Base-by-base conservation (phyloP, 371 early-diverging fungal genomes). In the Chytridiales sp. region DNA sequence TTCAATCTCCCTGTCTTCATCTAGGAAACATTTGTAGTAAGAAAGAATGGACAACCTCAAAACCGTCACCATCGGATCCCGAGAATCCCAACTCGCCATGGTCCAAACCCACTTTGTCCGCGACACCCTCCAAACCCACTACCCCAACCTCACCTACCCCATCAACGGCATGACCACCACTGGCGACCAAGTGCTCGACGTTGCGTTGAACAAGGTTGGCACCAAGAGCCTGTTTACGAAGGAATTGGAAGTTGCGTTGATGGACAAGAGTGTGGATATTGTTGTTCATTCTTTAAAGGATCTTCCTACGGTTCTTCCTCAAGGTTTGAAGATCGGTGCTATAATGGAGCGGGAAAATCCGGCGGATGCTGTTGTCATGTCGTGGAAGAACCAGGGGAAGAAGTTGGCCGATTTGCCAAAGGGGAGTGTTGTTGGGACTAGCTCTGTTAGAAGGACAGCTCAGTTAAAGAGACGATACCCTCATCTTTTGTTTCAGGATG, bases 221-320 rank as follows among this genome's bases (percentile, higher is more conserved):
- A 85, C 89, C 58, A 96, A 95, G 66, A 81, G 89, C 0, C 73
- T 97, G 43, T 97, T 97, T 65, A 97, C 97, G 41, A 94, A 94
- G 59, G 97, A 97, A 59, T 81, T 97, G 4, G 94, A 97, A 62
- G 67, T 84, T 0, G 88, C 94, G 4, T 75, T 98, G 34, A 77
- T 78, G 21, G 76, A 82, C n/a, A 68, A 80, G 17, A 62, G 66
- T 19, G 90, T 94, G 11, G 92, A 95, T 71, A 64, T 96, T 35
- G 88, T 96, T 27, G 94, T 95, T 1, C 98, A 98, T 66, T 89
- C 92, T 29, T 79, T 97, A 36, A 98, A 98, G 74, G 98, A 98
- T 70, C 70, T 98, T 47, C 94, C 93, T 3, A 95, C 98, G n/a
- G 81, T 75, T 19, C 68, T 94, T 47, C 93, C 94, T 4, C 73